Base-by-base conservation (phyloP, 441 rosid genomes). In the Flueggea neowawraea region DNA sequence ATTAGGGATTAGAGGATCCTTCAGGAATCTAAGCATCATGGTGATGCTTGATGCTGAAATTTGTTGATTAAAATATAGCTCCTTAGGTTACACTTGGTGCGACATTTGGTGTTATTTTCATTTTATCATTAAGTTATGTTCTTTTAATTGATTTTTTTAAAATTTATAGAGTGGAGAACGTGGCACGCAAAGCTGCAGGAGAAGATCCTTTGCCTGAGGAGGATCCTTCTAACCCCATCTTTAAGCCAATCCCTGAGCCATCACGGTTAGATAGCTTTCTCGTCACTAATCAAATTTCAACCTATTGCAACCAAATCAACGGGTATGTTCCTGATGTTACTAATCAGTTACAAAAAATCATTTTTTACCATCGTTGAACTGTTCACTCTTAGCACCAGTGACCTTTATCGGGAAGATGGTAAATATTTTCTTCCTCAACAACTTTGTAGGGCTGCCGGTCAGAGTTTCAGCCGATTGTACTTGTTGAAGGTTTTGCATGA, bases 131-230 rank as follows among this genome's bases (percentile, higher is more conserved):
- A 17, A 31, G 32, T 58, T 4, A 4, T 9, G 47, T 44, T 39
- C 14, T 0, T 57, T 3, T 31, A 6, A 14, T 10, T 47, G 16
- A 28, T 31, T 8, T 10, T 3, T 13, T 55, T 60, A 15, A 28
- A 43, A 39, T 52, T 12, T 71, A 57, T 70, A 94, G 99, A 90
- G 65, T 87, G n/a, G 99, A 94, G 77, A 94, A 94, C 75, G 70
- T 80, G 84, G 67, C 89, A 45, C 91, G 99, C 8, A 89, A 85
- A 80, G 76, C 88, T 64, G 85, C 91, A 13, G 99, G 99, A 57
- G 99, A 89, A 65, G 99, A 89, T 78, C 88, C 92, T 54, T 69
- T 94, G 58, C 96, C 99, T 0, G 99, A 94, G 82, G 99, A 94
- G 75, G 99, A 94, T 83, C 94, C 92, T 32, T 70, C 88, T 54